Evolutionary conservation across 352 stramenopile species (phyloP).

Genomic region (Pythium periplocum): DNA sequence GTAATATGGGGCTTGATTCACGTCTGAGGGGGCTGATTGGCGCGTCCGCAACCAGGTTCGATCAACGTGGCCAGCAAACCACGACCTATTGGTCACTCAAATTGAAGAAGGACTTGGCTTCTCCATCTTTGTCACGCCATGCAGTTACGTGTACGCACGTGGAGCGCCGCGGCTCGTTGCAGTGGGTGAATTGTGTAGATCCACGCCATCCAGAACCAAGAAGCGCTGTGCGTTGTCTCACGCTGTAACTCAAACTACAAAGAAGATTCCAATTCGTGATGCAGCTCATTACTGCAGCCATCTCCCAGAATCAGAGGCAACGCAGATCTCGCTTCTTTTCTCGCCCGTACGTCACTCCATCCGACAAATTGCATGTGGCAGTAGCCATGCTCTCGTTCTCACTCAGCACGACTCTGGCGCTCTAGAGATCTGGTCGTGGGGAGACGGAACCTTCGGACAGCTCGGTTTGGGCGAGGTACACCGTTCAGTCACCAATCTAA

Average conservation of each 20-base stretch:
- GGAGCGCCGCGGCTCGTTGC: neutral
- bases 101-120: slow-evolving; percentile 1
- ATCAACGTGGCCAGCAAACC: no score
- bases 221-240: neutral
- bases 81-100: no score
- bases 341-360: slow-evolving; percentile 10
- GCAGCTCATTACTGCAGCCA: neutral
- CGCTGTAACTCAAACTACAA: neutral
- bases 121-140: neutral
- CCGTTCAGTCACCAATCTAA: slow-evolving; percentile 13
- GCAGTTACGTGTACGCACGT: neutral
- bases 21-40: no score
- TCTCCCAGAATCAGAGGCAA: neutral
- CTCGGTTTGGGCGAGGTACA: slow-evolving; percentile 31
- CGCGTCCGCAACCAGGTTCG: no score
- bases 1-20: no score
- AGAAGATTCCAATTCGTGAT: neutral
- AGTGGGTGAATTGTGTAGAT: neutral
- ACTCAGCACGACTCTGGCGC: neutral
- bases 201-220: neutral
- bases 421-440: slow-evolving; percentile 25
- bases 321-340: neutral
- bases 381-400: slow-evolving; percentile 34
- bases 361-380: slow-evolving; percentile 29
- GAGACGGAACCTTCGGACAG: slow-evolving; percentile 35